phyloP scores from a whole-genome alignment of 345 rosid species.

The Camelina laxa region DNA sequence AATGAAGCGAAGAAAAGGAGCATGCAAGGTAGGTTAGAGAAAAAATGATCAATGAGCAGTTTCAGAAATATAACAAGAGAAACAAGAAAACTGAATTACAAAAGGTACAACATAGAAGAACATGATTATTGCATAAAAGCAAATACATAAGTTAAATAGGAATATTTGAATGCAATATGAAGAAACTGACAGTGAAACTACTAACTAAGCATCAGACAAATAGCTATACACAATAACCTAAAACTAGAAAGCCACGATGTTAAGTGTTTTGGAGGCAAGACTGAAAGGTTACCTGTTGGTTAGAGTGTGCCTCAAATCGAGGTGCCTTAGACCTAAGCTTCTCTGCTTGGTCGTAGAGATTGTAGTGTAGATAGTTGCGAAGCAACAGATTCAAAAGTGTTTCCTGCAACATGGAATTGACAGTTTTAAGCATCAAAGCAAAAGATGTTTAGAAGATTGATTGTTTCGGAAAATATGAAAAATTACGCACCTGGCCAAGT shows the following conservation, averaged over 20 bases:
- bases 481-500: constrained; percentile 72
- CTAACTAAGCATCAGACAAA: neutral
- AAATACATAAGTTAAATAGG: neutral
- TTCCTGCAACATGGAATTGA: constrained; percentile 61
- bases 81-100: neutral
- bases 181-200: neutral
- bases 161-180: neutral
- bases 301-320: constrained; percentile 90
- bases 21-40: neutral
- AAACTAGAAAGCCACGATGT: neutral
- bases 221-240: neutral
- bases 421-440: neutral
- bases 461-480: neutral
- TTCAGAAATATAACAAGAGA: neutral
- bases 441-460: constrained; percentile 21
- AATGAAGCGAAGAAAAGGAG: constrained; percentile 9
- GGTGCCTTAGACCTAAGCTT: constrained; percentile 90
- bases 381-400: constrained; percentile 83
- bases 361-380: constrained; percentile 86
- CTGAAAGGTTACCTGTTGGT: constrained; percentile 66
- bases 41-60: neutral
- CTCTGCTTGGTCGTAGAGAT: constrained; percentile 89
- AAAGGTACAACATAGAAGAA: neutral
- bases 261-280: neutral
- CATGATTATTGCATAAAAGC: neutral